Evolutionary conservation across 2,329 filamentous ascomycete species (phyloP).

Genomic region (Ambrosiella beaveri): DNA sequence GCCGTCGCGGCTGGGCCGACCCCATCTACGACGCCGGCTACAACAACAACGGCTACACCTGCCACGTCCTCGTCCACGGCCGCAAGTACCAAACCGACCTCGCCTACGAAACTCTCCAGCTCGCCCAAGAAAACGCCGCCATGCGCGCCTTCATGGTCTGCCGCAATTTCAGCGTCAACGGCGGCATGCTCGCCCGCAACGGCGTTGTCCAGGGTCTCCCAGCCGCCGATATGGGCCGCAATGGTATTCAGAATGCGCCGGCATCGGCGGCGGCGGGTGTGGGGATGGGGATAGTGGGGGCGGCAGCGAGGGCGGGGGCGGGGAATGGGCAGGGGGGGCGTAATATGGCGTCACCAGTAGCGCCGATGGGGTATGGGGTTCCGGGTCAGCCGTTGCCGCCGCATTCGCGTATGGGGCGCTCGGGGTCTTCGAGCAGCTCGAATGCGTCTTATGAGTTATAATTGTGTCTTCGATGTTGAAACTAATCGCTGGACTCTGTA

Average conservation of each 20-base stretch:
- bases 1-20: conserved; percentile 83
- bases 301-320: neutral
- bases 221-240: conserved; percentile 21
- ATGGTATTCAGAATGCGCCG: neutral
- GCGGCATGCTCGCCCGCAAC: conserved; percentile 66
- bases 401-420: conserved; percentile 11
- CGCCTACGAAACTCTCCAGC: conserved; percentile 60
- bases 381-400: neutral
- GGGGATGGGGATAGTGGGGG: neutral
- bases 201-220: conserved; percentile 51
- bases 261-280: too few species aligned
- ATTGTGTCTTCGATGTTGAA: too few species aligned
- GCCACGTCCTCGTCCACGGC: conserved; percentile 86
- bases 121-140: conserved; percentile 84
- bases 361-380: neutral
- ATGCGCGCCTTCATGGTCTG: conserved; percentile 97
- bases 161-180: conserved; percentile 91
- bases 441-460: conserved; percentile 40
- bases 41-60: conserved; percentile 61
- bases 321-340: neutral
- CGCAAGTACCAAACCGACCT: conserved; percentile 89
- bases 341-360: neutral
- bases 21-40: conserved; percentile 74
- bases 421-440: conserved; percentile 31
- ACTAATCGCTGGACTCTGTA: too few species aligned